These are phyloP conservation scores for Rhinocladiella similis DNA, from an alignment of 2,329 filamentous ascomycete species.

Conservation along the genomic window DNA sequence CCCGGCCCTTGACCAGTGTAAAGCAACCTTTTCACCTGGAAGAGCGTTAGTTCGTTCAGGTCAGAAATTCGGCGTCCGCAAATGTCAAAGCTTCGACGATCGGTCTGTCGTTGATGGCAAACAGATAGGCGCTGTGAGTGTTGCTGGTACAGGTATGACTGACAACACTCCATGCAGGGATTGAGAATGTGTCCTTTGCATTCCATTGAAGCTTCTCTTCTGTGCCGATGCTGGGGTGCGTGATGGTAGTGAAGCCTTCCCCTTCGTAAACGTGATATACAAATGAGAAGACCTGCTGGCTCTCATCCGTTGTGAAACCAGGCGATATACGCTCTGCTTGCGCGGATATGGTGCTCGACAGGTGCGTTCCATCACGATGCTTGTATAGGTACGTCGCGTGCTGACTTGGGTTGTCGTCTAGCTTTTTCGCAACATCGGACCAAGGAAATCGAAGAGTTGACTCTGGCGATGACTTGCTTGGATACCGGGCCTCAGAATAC, in stretches of 20 bases:
- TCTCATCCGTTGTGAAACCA: background rate
- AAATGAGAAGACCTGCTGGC: background rate
- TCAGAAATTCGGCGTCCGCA: no score
- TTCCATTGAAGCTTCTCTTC: background rate
- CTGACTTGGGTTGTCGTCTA: background rate
- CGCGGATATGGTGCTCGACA: background rate
- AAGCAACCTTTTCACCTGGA: no score
- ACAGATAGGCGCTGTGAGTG: background rate
- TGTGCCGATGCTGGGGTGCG: background rate
- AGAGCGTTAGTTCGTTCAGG: no score
- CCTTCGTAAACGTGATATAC: background rate
- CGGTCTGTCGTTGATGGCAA: background rate
- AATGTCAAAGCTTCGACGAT: background rate
- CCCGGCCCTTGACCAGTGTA: no score
- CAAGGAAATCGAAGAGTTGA: background rate
- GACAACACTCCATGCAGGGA: background rate
- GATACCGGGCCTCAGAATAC: constrained; percentile 50
- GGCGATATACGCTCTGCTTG: background rate
- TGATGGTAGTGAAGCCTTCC: background rate
- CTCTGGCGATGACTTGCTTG: constrained; percentile 24
- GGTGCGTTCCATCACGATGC: background rate
- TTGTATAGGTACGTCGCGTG: background rate
- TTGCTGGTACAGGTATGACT: background rate
- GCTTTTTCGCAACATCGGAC: background rate
- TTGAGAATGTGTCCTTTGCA: background rate